A percentile compares a stretch with the other conserved stretches of the same genome.
Evolutionary conservation across 306 rosid genomes (phyloP).

Genomic region (Dicorynia guianensis): DNA sequence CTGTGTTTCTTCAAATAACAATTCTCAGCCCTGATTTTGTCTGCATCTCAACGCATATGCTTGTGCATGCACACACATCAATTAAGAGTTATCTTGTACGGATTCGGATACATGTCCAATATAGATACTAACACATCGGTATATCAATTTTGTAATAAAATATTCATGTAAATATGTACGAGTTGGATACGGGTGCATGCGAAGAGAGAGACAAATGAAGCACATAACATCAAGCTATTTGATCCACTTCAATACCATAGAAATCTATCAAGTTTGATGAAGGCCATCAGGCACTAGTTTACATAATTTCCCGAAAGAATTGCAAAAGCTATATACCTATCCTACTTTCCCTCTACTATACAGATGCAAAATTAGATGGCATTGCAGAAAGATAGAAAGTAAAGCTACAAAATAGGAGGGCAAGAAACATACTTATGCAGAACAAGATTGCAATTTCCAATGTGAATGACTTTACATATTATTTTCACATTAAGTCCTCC

Average conservation of each 20-base stretch:
- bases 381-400: constrained; percentile 39
- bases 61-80: constrained; percentile 30
- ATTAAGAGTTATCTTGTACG: not conserved
- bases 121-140: no score
- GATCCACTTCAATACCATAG: constrained; percentile 36
- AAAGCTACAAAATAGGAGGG: constrained; percentile 41
- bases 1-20: constrained; percentile 24
- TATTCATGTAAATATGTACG: no score
- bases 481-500: constrained; percentile 64
- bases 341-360: constrained; percentile 61
- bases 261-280: constrained; percentile 21
- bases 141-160: no score
- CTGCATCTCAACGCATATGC: constrained; percentile 37
- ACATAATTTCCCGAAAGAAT: constrained; percentile 55
- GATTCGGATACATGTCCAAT: no score
- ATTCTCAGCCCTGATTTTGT: constrained; percentile 26
- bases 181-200: no score
- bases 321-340: constrained; percentile 50
- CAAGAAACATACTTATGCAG: constrained; percentile 41
- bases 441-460: constrained; percentile 31
- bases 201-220: constrained; percentile 10
- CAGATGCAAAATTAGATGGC: constrained; percentile 65
- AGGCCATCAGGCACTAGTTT: constrained; percentile 40
- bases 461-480: constrained; percentile 47
- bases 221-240: constrained; percentile 44